Conservation (phyloP, 2,329 filamentous ascomycete species). For the Aspergillus fumigatus region DNA sequence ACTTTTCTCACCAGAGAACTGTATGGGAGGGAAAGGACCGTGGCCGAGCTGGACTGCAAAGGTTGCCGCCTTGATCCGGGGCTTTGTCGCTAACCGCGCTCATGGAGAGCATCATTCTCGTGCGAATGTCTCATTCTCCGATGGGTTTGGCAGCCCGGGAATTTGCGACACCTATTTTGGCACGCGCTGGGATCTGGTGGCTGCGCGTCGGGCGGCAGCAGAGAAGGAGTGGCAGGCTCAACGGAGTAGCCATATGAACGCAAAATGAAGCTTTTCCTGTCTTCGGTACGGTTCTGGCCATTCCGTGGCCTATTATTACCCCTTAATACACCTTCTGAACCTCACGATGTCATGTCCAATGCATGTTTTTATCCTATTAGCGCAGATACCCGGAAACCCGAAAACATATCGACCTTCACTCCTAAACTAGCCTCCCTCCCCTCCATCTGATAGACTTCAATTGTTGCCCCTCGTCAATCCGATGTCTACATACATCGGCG, state of each 20-base stretch:
- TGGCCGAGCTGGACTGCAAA: not conserved
- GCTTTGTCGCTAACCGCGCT: not conserved
- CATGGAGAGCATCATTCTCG: not conserved
- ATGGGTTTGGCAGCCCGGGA: not conserved
- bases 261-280: not conserved
- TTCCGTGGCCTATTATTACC: no score
- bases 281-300: not conserved
- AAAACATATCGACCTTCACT: not conserved
- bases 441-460: no score
- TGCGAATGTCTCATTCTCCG: conserved; percentile 1
- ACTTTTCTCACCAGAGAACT: not conserved
- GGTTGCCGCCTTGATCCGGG: not conserved
- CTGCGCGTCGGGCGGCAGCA: not conserved
- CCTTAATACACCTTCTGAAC: not conserved
- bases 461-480: no score
- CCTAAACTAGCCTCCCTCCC: no score
- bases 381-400: not conserved
- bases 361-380: no score
- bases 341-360: not conserved
- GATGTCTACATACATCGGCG: no score
- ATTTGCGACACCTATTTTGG: not conserved
- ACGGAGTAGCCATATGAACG: not conserved
- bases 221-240: conserved; percentile 1
- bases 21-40: not conserved
- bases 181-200: conserved; percentile 2